Conservation (phyloP, 768 basidiomycete species). For the Leccinum subgranulosum region DNA sequence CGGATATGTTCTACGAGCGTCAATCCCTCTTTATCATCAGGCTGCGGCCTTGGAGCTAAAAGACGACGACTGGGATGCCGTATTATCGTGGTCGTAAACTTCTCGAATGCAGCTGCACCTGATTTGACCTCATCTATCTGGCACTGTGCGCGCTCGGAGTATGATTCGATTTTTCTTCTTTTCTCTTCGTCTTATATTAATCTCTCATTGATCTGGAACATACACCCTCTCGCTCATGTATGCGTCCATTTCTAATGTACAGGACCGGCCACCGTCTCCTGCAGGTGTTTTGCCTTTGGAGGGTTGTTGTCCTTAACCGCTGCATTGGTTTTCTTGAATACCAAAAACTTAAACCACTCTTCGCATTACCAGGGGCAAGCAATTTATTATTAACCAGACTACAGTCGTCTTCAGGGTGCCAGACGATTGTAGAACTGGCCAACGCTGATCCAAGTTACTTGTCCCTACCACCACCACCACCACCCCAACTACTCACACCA, state of each 20-base stretch:
- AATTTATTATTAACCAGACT: constrained; percentile 5
- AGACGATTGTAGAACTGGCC: constrained; percentile 2
- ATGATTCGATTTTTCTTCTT: not conserved
- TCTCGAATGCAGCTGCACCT: too few relatives aligned
- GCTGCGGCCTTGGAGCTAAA: not conserved
- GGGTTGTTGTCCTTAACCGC: not conserved
- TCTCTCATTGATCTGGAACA: not conserved
- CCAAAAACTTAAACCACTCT: not conserved
- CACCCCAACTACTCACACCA: constrained; percentile 3
- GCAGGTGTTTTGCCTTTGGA: not conserved
- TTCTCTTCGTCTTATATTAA: not conserved
- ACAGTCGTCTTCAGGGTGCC: constrained; percentile 7
- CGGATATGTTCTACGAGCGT: not conserved
- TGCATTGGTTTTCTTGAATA: not conserved
- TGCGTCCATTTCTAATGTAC: not conserved
- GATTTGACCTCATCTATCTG: too few relatives aligned
- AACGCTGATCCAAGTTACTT: constrained; percentile 4
- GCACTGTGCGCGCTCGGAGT: not conserved
- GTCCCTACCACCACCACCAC: constrained; percentile 6
- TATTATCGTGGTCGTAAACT: too few relatives aligned
- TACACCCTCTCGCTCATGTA: not conserved
- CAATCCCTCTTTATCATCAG: not conserved
- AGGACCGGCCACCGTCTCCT: not conserved
- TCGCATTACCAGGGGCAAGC: not conserved
- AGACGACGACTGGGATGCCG: too few relatives aligned